Evolutionary conservation across 352 stramenopile genomes (phyloP).

Genomic region (Discostella stelligera): DNA sequence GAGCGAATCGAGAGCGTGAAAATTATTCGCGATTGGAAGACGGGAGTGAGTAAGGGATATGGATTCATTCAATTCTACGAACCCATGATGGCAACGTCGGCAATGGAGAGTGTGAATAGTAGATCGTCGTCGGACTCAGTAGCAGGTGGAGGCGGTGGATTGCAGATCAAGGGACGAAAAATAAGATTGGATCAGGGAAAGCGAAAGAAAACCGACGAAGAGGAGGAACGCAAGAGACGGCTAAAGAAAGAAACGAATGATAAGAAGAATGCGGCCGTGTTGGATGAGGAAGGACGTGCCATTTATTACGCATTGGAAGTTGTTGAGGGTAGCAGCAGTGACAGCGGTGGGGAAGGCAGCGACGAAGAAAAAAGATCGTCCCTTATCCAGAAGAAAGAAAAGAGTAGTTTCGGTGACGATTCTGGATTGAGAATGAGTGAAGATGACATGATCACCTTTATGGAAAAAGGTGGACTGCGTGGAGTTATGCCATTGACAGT

Average conservation of each 20-base stretch:
- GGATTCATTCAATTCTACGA: conserved; percentile 78
- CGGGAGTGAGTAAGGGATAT: conserved; percentile 78
- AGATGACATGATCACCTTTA: conserved; percentile 58
- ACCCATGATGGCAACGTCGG: conserved; percentile 72
- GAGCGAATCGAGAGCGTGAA: conserved; percentile 56
- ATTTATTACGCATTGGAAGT: conserved; percentile 60
- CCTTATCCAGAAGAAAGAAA: conserved; percentile 3
- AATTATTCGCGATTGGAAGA: conserved; percentile 82
- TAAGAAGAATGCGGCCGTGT: conserved; percentile 11
- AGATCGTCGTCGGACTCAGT: not conserved
- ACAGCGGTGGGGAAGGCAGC: conserved; percentile 39
- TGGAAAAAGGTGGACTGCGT: conserved; percentile 52
- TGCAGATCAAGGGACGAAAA: conserved; percentile 52
- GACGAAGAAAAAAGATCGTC: not conserved
- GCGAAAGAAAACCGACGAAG: conserved; percentile 60
- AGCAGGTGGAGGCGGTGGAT: conserved; percentile 6
- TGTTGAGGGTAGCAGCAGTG: not conserved
- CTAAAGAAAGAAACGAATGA: conserved; percentile 13
- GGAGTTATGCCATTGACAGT: conserved; percentile 50
- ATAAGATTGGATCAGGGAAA: conserved; percentile 71
- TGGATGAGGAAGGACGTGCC: conserved; percentile 61
- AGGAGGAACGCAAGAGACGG: conserved; percentile 35
- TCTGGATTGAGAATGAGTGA: conserved; percentile 37
- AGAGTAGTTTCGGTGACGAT: conserved; percentile 6
- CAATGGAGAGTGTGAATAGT: conserved; percentile 58